Evolutionary conservation across 306 rosid species (phyloP).

Genomic region (Acacia confusa): DNA sequence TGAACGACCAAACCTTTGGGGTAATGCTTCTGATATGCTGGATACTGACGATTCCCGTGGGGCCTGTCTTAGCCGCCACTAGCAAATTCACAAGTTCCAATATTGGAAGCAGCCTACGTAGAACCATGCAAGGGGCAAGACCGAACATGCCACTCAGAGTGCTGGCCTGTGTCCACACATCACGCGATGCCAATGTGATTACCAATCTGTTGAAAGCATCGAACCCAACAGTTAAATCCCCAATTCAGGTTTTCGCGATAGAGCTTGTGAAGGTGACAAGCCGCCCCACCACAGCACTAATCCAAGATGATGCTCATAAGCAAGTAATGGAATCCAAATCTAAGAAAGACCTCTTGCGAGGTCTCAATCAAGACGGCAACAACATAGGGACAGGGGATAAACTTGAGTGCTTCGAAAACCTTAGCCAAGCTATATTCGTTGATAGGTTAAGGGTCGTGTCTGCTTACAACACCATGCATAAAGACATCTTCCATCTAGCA

Average conservation of each 20-base stretch:
- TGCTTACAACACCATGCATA: slow-evolving; percentile 38
- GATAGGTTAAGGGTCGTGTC: slow-evolving; percentile 41
- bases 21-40: slow-evolving; percentile 43
- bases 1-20: slow-evolving; percentile 26
- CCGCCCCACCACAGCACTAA: slow-evolving; percentile 26
- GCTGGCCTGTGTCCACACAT: slow-evolving; percentile 43
- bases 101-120: not conserved
- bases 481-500: slow-evolving; percentile 36
- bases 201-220: slow-evolving; percentile 39
- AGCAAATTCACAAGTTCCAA: not conserved
- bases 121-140: slow-evolving; percentile 20
- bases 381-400: not conserved
- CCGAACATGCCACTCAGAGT: slow-evolving; percentile 38
- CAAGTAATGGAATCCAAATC: not conserved
- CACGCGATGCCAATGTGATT: slow-evolving; percentile 30
- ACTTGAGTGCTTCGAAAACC: slow-evolving; percentile 39
- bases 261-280: slow-evolving; percentile 38
- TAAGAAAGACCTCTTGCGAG: not conserved
- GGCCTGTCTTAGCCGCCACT: slow-evolving; percentile 21
- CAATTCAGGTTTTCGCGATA: slow-evolving; percentile 39
- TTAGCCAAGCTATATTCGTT: slow-evolving; percentile 42
- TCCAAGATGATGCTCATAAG: slow-evolving; percentile 33
- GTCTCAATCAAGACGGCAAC: not conserved
- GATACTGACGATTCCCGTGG: slow-evolving; percentile 36
- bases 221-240: slow-evolving; percentile 33